Evolutionary conservation across 2,329 filamentous ascomycete species (phyloP).

Genomic region (Trichophyton mentagrophytes): DNA sequence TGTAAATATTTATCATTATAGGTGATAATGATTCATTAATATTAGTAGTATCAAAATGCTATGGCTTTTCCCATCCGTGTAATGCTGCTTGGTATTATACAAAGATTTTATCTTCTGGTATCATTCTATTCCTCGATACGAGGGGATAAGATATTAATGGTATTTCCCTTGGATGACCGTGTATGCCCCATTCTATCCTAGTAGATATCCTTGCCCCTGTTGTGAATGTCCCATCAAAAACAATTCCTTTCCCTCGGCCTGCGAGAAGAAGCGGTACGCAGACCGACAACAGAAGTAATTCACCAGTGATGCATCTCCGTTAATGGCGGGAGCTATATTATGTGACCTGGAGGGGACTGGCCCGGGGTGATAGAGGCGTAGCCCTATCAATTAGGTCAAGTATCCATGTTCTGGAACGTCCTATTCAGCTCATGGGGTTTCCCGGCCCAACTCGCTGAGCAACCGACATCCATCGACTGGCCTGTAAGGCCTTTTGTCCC

Average conservation of each 20-base stretch:
- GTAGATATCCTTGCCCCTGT: background rate
- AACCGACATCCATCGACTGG: slow-evolving; percentile 1
- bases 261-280: background rate
- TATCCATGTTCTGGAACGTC: background rate
- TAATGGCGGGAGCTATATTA: background rate
- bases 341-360: background rate
- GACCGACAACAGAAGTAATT: background rate
- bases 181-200: background rate
- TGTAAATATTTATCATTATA: background rate
- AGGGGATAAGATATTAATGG: background rate
- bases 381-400: background rate
- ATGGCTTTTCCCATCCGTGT: background rate
- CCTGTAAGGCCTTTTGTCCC: background rate
- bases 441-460: background rate
- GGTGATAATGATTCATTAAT: background rate
- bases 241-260: background rate
- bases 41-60: background rate
- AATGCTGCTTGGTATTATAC: background rate
- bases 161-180: background rate
- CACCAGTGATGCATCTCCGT: background rate
- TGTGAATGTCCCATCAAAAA: background rate
- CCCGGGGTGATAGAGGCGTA: background rate
- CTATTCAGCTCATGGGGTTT: background rate
- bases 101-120: background rate
- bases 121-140: background rate